Evolutionary conservation across 768 basidiomycete genomes (phyloP), one percentile per base, ranked within the genome.

Genomic region (Panaeolus cyanescens): DNA sequence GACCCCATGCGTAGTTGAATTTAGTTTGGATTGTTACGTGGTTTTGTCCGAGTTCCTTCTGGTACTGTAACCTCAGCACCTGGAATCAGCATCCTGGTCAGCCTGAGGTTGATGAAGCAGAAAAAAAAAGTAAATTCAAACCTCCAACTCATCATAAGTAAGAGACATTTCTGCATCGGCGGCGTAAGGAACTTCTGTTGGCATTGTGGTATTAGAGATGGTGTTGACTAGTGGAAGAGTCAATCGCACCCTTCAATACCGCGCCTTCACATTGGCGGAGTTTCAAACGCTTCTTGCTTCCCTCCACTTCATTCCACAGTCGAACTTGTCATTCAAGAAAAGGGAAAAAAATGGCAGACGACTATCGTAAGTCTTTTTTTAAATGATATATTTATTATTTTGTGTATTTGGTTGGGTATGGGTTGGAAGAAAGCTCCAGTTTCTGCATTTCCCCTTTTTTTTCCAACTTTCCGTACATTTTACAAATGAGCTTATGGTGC

Each of bases 1-100:
- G 81, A 2, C 96, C 96, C 96, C 96, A 97, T 37, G 93, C 87
- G 75, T 91, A 96, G 79, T 99, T 99, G 81, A 99, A 99, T 73
- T 94, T 96, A 37, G 95, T 96, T 77, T 99, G 97, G 6, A 90
- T 85, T 9, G 93, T 94, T 61, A 97, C 84, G 74, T 96, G 95
- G 55, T 86, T 83, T 64, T 94, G 89, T 0, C 84, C 80, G 19
- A 87, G 79, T 73, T 99, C 96, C 74, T 89, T 94, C 81, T 93
- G 85, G 76, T 96, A 96, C 71, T 99, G 96, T 60, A 83, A 68
- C 61, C 89, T 80, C 40, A 98, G 79, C 4, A 98, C 95, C 95
- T 96, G 67, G 40, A 53, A 19, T 58, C 39, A 56, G 25, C 20
- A 19, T 7, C 22, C 9, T 13, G 8, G 40, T 67, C 33, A 56